Conservation (phyloP, 345 rosid species). For the Euphorbia peplus region DNA sequence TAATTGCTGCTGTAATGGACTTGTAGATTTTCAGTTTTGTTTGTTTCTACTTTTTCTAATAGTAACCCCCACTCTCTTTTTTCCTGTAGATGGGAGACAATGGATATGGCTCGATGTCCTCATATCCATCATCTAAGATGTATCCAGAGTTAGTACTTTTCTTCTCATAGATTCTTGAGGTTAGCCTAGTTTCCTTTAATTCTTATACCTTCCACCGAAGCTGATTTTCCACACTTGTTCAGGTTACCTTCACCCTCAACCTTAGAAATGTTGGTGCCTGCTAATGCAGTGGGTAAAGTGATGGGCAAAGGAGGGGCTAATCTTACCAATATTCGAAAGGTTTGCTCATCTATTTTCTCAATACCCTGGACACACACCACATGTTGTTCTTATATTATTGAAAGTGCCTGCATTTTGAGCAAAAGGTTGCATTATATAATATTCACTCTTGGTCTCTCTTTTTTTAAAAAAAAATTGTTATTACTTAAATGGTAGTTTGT, state of each 20-base stretch:
- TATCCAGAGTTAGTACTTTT: conserved; percentile 66
- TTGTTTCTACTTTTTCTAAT: neutral
- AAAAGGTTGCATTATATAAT: neutral
- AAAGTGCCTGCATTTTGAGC: neutral
- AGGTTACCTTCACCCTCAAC: conserved; percentile 59
- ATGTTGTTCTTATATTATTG: neutral
- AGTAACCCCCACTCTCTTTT: conserved; percentile 8
- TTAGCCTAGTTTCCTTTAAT: conserved; percentile 1
- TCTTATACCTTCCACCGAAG: conserved; percentile 1
- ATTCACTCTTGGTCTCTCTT: neutral
- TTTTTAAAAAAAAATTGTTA: neutral
- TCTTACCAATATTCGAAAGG: conserved; percentile 84
- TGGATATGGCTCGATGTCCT: conserved; percentile 59
- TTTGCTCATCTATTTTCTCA: conserved; percentile 28
- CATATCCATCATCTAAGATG: conserved; percentile 61
- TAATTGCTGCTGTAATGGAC: neutral
- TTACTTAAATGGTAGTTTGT: neutral
- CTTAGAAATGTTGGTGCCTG: conserved; percentile 77
- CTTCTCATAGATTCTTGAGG: neutral
- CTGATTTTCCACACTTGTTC: conserved; percentile 19
- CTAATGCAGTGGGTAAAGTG: conserved; percentile 83
- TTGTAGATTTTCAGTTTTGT: neutral
- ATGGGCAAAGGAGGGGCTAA: conserved; percentile 92
- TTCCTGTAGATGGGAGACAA: conserved; percentile 58
- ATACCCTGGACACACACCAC: neutral